Conservation (phyloP, 2,329 filamentous ascomycete genomes). For the Didymella arachidicola region DNA sequence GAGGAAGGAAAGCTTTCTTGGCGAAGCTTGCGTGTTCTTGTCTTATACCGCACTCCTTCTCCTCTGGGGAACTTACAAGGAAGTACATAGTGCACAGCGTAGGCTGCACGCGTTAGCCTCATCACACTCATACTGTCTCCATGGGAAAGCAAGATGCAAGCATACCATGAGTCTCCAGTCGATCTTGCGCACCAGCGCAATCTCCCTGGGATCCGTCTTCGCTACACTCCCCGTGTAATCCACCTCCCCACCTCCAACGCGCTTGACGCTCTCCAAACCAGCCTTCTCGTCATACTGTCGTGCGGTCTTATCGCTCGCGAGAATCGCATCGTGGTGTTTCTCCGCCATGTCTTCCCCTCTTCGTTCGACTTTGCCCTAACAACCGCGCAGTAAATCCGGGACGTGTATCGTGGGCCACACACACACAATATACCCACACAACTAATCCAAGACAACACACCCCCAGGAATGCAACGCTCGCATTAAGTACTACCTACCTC, state of each 20-base stretch:
- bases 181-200: constrained; percentile 44
- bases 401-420: not conserved
- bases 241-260: constrained; percentile 21
- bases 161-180: constrained; percentile 44
- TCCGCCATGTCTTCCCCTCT: not conserved
- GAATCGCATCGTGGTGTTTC: not conserved
- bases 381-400: not conserved
- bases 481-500: constrained; percentile 8
- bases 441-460: constrained; percentile 11
- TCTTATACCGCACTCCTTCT: not conserved
- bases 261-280: constrained; percentile 28
- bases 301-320: constrained; percentile 28
- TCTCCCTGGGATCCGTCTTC: constrained; percentile 45
- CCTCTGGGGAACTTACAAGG: constrained; percentile 12
- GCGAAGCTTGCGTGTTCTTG: constrained; percentile 5
- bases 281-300: constrained; percentile 31
- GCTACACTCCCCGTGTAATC: constrained; percentile 44
- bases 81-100: constrained; percentile 56
- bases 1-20: constrained; percentile 14
- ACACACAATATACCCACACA: no score
- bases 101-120: constrained; percentile 38
- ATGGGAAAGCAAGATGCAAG: not conserved
- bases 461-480: constrained; percentile 10
- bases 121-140: not conserved
- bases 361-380: no score